Base-by-base conservation (phyloP, 2,329 filamentous ascomycete genomes). In the Rutstroemia sp. region DNA sequence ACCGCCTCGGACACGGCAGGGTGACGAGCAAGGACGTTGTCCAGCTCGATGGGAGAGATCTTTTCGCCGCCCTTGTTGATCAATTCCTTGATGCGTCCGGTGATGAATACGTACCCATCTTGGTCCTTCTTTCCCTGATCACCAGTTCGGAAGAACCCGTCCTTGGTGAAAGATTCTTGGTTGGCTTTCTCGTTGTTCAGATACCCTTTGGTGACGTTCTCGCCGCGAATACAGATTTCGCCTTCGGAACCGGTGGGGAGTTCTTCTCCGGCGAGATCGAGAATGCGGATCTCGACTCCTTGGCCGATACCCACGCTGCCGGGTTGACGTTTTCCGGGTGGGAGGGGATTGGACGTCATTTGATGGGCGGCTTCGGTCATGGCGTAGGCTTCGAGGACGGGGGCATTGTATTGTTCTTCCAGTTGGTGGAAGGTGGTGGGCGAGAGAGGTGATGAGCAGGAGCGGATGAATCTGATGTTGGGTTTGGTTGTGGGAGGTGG, bases 41-140 rank as follows among this genome's bases (percentile, higher is more conserved):
- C 89, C 37, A 95, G 77, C 73, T 95, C 89, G 55, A 94, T 92
- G 1, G 90, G 89, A 63, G 84, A 88, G 69, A 95, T 94, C 76
- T 94, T 94, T 75, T 95, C 89, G 58, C 89, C 89, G 55, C 87
- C 89, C 73, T 92, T 92, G 73, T 91, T 91, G 76, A 95, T 95
- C 52, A 95, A 77, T 73, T 95, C 90, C 78, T 95, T 95, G 74
- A 95, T 95, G 53, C 90, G 80, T n/a, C 90, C 90, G 0, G 90
- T 95, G 72, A 95, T 92, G 67, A 88, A 79, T 10, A 95, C 75
- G 68, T 94, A 95, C 58, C 89, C 88, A 63, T 94, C 88, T 57
- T 82, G 74, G 66, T 95, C 89, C 69, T 83, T 79, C 73, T 87
- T 88, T 50, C 90, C 90, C 71, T 95, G 89, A 68, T 95, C 90